Percentiles rank a stretch among this genome's conserved stretches.
These are phyloP conservation scores for Alternaria gaisen DNA, from an alignment of 2,329 filamentous ascomycete genomes.

Conservation along the genomic window DNA sequence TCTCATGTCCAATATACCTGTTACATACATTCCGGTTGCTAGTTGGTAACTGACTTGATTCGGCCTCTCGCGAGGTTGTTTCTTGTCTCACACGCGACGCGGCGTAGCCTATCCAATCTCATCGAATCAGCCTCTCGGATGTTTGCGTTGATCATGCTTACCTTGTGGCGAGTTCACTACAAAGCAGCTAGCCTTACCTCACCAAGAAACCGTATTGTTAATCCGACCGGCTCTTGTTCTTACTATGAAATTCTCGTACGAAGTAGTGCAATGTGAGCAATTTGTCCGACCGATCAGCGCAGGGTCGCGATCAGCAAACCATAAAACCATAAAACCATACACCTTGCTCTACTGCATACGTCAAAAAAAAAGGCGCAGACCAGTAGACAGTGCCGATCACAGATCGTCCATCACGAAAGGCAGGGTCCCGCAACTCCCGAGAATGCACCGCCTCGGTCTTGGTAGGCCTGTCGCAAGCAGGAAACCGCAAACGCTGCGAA, in stretches of 20 bases:
- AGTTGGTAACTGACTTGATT: neutral
- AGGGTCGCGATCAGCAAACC: conserved; percentile 7
- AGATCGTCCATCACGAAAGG: conserved; percentile 1
- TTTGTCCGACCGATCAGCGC: conserved; percentile 14
- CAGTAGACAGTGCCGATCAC: conserved; percentile 2
- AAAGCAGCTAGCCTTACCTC: neutral
- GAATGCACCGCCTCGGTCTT: neutral
- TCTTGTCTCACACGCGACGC: conserved; percentile 21
- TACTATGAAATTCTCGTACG: neutral
- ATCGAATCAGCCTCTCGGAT: conserved; percentile 19
- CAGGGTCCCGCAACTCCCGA: conserved; percentile 11
- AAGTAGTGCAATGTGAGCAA: too few species aligned
- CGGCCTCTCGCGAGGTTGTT: neutral
- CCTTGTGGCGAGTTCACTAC: conserved; percentile 28
- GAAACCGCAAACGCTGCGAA: neutral
- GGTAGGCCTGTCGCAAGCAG: neutral
- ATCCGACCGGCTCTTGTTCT: neutral
- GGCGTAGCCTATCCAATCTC: conserved; percentile 22
- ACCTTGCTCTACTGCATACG: neutral
- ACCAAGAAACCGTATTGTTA: neutral
- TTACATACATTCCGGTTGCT: neutral
- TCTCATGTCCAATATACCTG: neutral
- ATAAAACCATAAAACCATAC: neutral
- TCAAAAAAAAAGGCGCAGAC: neutral
- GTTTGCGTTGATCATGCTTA: conserved; percentile 24